Evolutionary conservation across 116 monocot species (phyloP).

Genomic region (Posidonia oceanica): DNA sequence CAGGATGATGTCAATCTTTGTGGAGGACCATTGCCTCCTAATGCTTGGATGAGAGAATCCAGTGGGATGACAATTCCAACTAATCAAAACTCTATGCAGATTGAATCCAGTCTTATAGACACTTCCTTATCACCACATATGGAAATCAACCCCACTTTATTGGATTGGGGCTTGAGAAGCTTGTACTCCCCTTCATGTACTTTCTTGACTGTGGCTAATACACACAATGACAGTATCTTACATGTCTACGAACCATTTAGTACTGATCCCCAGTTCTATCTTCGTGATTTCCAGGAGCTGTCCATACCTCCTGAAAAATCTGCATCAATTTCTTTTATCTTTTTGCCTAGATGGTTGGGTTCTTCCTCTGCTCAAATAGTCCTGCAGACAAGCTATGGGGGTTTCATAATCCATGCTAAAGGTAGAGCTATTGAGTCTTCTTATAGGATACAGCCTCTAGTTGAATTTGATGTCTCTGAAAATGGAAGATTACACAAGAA

Average conservation of each 20-base stretch:
- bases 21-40: slow-evolving; percentile 17
- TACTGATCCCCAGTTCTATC: slow-evolving; percentile 54
- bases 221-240: slow-evolving; percentile 39
- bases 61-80: slow-evolving; percentile 3
- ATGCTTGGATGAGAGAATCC: slow-evolving; percentile 27
- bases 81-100: slow-evolving; percentile 9
- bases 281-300: slow-evolving; percentile 24
- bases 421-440: slow-evolving; percentile 39
- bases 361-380: slow-evolving; percentile 54
- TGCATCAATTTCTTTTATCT: slow-evolving; percentile 41
- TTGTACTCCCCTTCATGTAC: slow-evolving; percentile 37
- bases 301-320: slow-evolving; percentile 47
- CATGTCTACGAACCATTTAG: slow-evolving; percentile 46
- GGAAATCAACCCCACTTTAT: slow-evolving; percentile 38
- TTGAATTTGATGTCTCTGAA: slow-evolving; percentile 27
- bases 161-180: slow-evolving; percentile 48
- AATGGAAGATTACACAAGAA: slow-evolving; percentile 22
- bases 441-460: slow-evolving; percentile 39
- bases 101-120: slow-evolving; percentile 1
- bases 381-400: slow-evolving; percentile 72
- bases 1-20: slow-evolving; percentile 14
- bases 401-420: slow-evolving; percentile 58
- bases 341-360: slow-evolving; percentile 57
- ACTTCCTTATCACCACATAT: slow-evolving; percentile 23
- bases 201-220: slow-evolving; percentile 37